Percentiles rank a stretch among this genome's conserved stretches.
Conservation (phyloP, 345 rosid genomes). For the Camelina neglecta region DNA sequence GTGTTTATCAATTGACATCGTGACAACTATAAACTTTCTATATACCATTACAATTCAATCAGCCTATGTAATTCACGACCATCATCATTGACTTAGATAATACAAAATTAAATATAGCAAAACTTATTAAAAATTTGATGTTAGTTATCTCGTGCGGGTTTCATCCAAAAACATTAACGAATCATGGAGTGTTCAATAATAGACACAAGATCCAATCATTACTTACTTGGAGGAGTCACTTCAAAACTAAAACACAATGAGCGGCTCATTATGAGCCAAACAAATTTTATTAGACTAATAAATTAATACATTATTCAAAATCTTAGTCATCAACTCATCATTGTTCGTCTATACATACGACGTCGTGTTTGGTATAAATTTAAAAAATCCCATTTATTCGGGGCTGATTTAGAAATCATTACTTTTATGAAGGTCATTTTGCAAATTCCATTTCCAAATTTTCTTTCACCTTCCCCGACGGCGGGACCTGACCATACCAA, state of each 20-base stretch:
- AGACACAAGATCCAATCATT: not conserved
- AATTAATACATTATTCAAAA: not conserved
- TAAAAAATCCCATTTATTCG: not conserved
- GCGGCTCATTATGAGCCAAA: not conserved
- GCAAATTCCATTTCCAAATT: not conserved
- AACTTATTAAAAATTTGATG: not conserved
- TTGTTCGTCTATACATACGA: not conserved
- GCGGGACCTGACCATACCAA: not conserved
- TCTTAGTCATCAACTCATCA: not conserved
- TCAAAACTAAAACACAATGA: not conserved
- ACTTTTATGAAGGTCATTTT: not conserved
- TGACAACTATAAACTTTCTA: conserved; percentile 12
- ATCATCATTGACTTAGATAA: conserved; percentile 14
- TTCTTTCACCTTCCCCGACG: not conserved
- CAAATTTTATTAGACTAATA: not conserved
- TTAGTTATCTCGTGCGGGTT: not conserved
- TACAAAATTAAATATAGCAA: not conserved
- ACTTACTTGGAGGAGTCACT: not conserved
- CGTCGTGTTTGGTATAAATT: not conserved
- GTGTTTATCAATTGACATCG: not conserved
- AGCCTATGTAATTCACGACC: not conserved
- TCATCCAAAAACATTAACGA: conserved; percentile 9
- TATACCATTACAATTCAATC: not conserved
- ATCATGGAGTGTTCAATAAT: not conserved
- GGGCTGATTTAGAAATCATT: not conserved